These are phyloP conservation scores for Coelastrella sp. DNA, from an alignment of 139 green algal genomes.

Conservation along the genomic window DNA sequence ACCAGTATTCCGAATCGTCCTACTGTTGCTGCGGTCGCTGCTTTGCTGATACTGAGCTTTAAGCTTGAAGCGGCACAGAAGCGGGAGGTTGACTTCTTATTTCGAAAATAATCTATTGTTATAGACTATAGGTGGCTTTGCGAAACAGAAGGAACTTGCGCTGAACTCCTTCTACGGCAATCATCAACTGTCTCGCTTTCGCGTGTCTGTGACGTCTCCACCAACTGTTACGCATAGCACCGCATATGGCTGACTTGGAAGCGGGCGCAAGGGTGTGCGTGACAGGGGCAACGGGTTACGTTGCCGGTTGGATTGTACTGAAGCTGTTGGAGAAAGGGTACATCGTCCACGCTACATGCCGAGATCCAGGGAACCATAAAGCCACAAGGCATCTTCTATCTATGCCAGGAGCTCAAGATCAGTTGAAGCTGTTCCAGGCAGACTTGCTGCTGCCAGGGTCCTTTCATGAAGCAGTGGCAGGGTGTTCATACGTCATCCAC, in stretches of 20 bases:
- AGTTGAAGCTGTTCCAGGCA: constrained; percentile 61
- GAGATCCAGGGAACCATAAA: constrained; percentile 41
- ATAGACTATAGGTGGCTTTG: no score
- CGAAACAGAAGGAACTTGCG: no score
- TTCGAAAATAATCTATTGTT: no score
- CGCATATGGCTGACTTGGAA: neutral
- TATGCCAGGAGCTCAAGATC: constrained; percentile 57
- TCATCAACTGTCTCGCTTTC: neutral
- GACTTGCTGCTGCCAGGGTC: constrained; percentile 53
- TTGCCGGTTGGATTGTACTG: constrained; percentile 59
- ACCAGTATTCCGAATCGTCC: no score
- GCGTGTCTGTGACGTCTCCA: no score
- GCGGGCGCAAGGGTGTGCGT: constrained; percentile 38
- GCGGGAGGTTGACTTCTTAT: no score
- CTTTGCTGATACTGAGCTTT: no score
- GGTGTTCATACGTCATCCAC: constrained; percentile 72
- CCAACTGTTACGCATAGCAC: no score
- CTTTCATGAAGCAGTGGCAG: constrained; percentile 57
- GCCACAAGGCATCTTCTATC: constrained; percentile 40
- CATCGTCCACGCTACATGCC: constrained; percentile 55
- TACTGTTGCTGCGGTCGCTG: no score
- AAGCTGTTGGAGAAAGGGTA: constrained; percentile 68
- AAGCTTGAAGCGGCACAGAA: no score
- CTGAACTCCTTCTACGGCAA: no score
- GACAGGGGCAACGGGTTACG: constrained; percentile 57